Base-by-base conservation (phyloP, 2,329 filamentous ascomycete genomes). In the Hypocreales sp. region DNA sequence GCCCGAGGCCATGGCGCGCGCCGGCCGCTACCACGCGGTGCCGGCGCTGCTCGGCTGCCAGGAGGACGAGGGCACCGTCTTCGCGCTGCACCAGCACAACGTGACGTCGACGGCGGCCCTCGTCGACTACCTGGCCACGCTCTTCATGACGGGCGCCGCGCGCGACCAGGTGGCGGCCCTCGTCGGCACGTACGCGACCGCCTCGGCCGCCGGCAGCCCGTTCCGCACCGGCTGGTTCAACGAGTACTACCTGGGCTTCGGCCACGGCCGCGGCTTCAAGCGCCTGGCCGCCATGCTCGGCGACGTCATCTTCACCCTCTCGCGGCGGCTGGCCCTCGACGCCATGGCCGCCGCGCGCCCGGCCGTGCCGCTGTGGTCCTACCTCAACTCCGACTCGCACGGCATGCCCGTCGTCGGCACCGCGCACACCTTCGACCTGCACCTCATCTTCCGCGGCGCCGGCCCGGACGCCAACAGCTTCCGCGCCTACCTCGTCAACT, bases 231-330 rank as follows among this genome's bases (percentile, higher is more conserved):
- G 60, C 3, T 27, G 54, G 1, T 32, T 65, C 8, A 71, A 77
- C 47, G 67, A 73, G 40, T 60, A 64, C 45, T 77, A 74, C 38
- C n/a, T n/a, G n/a, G n/a, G n/a, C n/a, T n/a, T n/a, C n/a, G n/a
- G n/a, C n/a, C n/a, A n/a, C n/a, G n/a, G n/a, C n/a, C 69, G 71
- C 1, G 63, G 75, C 38, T 77, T 64, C 54, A 79, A 78, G 43
- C 64, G 68, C 9, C 44, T 75, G 1, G 63, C 69, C 2, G 70
- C 73, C 14, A 16, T 25, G 10, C 11, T 13, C 25, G 30, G 32
- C 14, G 32, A 35, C 15, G 7, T 27, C 17, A 12, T 31, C 3
- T 35, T 32, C 20, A 25, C 20, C 7, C 20, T 32, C 7, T 5
- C 27, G 15, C 24, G 30, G 14, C 30, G 32, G 7, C 12, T 32